A percentile compares a stretch with the other conserved stretches of the same genome.
Conservation (phyloP, 768 basidiomycete genomes). For the Xerocomus brunneocitrinus region DNA sequence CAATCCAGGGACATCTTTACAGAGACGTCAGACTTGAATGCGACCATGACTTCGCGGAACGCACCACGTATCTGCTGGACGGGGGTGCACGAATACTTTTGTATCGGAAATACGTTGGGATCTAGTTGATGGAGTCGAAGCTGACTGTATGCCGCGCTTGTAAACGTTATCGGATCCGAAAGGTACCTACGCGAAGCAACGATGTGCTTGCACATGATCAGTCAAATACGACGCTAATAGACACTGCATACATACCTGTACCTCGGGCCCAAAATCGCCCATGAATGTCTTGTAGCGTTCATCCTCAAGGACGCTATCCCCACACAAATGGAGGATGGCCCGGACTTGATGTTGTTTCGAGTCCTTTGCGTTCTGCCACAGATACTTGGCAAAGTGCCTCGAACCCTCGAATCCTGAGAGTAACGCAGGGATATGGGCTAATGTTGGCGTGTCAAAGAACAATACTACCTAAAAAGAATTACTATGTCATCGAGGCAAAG, state of each 20-base stretch:
- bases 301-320: constrained; percentile 66
- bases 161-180: constrained; percentile 68
- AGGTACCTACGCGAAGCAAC: constrained; percentile 61
- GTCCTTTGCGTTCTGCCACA: constrained; percentile 38
- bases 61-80: constrained; percentile 36
- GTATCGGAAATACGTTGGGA: constrained; percentile 64
- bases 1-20: constrained; percentile 38
- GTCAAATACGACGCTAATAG: neutral
- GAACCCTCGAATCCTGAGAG: constrained; percentile 43
- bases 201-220: constrained; percentile 53
- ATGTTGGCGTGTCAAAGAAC: constrained; percentile 68
- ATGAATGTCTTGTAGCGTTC: constrained; percentile 69
- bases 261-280: constrained; percentile 53
- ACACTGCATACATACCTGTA: constrained; percentile 47
- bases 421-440: constrained; percentile 51
- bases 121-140: constrained; percentile 72
- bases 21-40: neutral
- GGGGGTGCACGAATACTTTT: constrained; percentile 45
- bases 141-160: constrained; percentile 66
- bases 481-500: neutral
- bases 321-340: constrained; percentile 67
- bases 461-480: constrained; percentile 46
- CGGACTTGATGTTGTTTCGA: constrained; percentile 40
- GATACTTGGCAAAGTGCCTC: constrained; percentile 46
- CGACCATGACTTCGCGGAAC: constrained; percentile 1